Evolutionary conservation across 306 rosid genomes (phyloP), one percentile per base, ranked within the genome.

Genomic region (Cucurbita ficifolia): DNA sequence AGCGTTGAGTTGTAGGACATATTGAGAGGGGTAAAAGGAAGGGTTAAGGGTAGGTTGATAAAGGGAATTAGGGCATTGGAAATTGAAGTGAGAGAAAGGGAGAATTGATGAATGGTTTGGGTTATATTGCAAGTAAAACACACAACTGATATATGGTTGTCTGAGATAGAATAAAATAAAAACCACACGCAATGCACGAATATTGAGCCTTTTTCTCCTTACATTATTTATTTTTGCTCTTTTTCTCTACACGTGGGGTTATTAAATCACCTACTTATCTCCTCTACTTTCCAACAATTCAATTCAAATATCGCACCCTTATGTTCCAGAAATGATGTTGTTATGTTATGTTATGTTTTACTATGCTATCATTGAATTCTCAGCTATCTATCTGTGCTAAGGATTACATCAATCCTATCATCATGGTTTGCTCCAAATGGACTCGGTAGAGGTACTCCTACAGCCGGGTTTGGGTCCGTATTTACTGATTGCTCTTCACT

Each of bases 171-270:
- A 29, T 29, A 29, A 29, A 29, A 29, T 39, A 8, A 40, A 64
- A 64, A 64, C 18, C 50, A 64, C 71, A 64, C 71, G 71, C 71
- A 64, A 64, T 42, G 71, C 71, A 64, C 71, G n/a, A 64, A 64
- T 64, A 64, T 12, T 10, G 71, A 64, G 71, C 48, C 46, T 29
- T 14, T 18, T 5, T 53, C 3, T n/a, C 24, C 9, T 17, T 1
- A 10, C 8, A 33, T 9, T 11, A 22, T 5, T 22, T 33, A 24
- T 11, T 58, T 59, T 12, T 13, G 12, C 14, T 13, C 22, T 13
- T 61, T 35, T 61, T 61, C 22, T 22, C 16, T 49, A 49, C 52
- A 49, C 52, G 52, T 49, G n/a, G 52, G 7, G 1, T 49, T 4
- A 13, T 49, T 49, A 49, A 49, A 49, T 49, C 7, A 14, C 17